Conservation (phyloP, 2,329 filamentous ascomycete species). For the Coniella lustricola region DNA sequence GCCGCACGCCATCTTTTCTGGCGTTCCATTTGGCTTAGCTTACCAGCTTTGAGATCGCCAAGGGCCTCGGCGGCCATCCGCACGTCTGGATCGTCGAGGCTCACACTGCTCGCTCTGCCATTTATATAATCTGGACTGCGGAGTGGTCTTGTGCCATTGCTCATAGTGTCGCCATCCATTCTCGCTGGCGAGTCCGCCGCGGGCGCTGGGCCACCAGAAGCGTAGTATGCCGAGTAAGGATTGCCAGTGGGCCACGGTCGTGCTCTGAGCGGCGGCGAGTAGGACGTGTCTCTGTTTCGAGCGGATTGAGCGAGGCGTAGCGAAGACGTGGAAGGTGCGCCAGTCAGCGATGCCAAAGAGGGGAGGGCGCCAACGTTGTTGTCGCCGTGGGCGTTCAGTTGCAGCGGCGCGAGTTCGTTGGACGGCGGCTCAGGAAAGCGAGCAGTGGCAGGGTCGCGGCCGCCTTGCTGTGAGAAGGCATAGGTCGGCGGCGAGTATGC, state of each 20-base stretch:
- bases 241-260: conserved; percentile 43
- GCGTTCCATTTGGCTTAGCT: conserved; percentile 20
- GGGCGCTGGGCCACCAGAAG: conserved; percentile 33
- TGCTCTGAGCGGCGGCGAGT: conserved; percentile 18
- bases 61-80: conserved; percentile 68
- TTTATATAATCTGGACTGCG: conserved; percentile 41
- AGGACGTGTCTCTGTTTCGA: conserved; percentile 16
- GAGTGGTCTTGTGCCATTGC: conserved; percentile 34
- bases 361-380: conserved; percentile 28
- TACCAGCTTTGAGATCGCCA: conserved; percentile 67
- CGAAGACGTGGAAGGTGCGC: conserved; percentile 13
- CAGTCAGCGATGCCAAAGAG: conserved; percentile 36
- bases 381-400: conserved; percentile 24
- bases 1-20: too few species aligned
- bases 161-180: conserved; percentile 40
- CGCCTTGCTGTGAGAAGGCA: conserved; percentile 21
- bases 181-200: conserved; percentile 37
- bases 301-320: conserved; percentile 22
- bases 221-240: conserved; percentile 42
- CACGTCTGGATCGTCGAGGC: conserved; percentile 60
- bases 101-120: conserved; percentile 44
- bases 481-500: conserved; percentile 32
- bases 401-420: conserved; percentile 38
- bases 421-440: conserved; percentile 28
- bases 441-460: conserved; percentile 26